Evolutionary conservation across 129 eudicot genomes (phyloP).

Genomic region (Chrysanthemum makinoi): DNA sequence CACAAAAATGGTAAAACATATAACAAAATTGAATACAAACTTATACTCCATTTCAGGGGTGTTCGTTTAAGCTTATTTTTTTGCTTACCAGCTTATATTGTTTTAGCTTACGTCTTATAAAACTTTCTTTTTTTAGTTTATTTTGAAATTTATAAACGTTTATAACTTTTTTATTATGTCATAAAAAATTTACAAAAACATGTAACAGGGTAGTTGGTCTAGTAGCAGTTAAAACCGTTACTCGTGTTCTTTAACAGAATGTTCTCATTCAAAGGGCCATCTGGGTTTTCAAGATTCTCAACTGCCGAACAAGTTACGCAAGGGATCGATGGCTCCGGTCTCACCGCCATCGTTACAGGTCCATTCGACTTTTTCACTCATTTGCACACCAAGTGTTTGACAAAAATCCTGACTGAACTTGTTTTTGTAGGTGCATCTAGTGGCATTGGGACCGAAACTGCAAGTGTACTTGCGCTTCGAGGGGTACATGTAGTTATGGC

Average conservation of each 20-base stretch:
- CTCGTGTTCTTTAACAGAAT: neutral
- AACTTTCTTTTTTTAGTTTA: neutral
- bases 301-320: conserved; percentile 58
- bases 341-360: conserved; percentile 70
- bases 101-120: too few relatives aligned
- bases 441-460: conserved; percentile 68
- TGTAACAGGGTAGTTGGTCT: neutral
- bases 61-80: too few relatives aligned
- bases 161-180: too few relatives aligned
- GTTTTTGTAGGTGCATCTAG: conserved; percentile 55
- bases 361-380: neutral
- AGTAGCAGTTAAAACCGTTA: neutral
- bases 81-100: too few relatives aligned
- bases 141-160: neutral
- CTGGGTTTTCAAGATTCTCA: conserved; percentile 53
- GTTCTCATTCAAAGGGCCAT: conserved; percentile 40
- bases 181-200: too few relatives aligned
- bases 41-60: too few relatives aligned
- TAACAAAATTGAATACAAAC: too few relatives aligned
- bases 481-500: conserved; percentile 79
- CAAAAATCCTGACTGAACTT: conserved; percentile 14
- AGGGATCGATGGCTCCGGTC: conserved; percentile 46
- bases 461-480: conserved; percentile 71
- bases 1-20: too few relatives aligned
- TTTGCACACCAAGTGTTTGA: conserved; percentile 21